phyloP scores from a whole-genome alignment of 345 rosid species.

The Populus ilicifolia region DNA sequence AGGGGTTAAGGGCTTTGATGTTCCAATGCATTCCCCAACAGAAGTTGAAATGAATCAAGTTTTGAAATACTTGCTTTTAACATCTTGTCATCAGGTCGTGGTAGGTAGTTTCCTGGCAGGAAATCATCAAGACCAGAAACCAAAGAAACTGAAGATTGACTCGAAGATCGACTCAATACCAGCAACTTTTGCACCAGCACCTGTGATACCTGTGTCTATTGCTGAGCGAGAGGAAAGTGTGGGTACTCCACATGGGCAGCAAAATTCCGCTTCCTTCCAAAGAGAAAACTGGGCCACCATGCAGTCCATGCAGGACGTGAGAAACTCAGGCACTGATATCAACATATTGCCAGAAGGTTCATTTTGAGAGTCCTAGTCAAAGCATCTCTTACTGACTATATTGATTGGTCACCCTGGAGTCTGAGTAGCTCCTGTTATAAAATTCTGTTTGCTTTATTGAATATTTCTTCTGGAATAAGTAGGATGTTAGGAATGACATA shows the following conservation, averaged over 20 bases:
- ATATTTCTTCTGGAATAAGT: slow-evolving; percentile 12
- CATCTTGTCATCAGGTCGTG: slow-evolving; percentile 51
- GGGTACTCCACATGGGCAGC: slow-evolving; percentile 14
- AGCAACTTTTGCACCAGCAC: slow-evolving; percentile 18
- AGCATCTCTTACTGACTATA: slow-evolving; percentile 27
- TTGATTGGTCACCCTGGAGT: neutral
- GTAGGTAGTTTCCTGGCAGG: slow-evolving; percentile 80
- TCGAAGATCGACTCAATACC: slow-evolving; percentile 41
- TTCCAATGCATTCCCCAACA: neutral
- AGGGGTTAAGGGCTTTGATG: neutral
- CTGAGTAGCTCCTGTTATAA: neutral
- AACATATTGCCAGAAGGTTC: slow-evolving; percentile 48
- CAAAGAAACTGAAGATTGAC: slow-evolving; percentile 48
- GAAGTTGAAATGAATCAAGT: neutral
- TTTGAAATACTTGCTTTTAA: neutral
- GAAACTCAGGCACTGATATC: slow-evolving; percentile 51
- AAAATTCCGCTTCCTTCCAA: slow-evolving; percentile 34
- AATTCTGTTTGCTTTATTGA: slow-evolving; percentile 11
- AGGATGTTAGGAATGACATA: slow-evolving; percentile 3
- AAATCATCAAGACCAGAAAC: slow-evolving; percentile 63
- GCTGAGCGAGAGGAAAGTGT: slow-evolving; percentile 32
- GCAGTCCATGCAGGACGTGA: slow-evolving; percentile 40
- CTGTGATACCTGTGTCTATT: slow-evolving; percentile 31
- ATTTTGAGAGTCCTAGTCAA: neutral
- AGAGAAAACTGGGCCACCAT: slow-evolving; percentile 52